Percentiles rank a stretch among this genome's conserved stretches.
phyloP scores from a whole-genome alignment of 176 grass and related monocot species.

The Echinochloa phyllopogon region DNA sequence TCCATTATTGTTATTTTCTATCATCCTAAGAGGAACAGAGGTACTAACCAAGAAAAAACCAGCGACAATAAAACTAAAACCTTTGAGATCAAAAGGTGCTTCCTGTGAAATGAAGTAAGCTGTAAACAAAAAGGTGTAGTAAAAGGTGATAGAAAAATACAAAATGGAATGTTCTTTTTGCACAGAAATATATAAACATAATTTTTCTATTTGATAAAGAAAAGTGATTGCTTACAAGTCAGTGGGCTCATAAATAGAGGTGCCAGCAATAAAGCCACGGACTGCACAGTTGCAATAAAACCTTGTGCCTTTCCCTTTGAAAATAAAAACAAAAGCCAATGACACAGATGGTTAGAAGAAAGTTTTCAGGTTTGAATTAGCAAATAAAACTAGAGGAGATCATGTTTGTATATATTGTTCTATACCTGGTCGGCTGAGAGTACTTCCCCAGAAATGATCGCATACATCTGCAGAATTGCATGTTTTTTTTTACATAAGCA shows the following conservation, averaged over 20 bases:
- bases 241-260: slow-evolving; percentile 77
- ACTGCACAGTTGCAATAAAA: slow-evolving; percentile 55
- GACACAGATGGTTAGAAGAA: neutral
- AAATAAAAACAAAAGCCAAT: neutral
- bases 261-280: slow-evolving; percentile 59
- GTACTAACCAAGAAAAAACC: slow-evolving; percentile 64
- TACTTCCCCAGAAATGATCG: slow-evolving; percentile 68
- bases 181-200: no score
- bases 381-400: neutral
- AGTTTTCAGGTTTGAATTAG: neutral
- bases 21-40: neutral
- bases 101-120: slow-evolving; percentile 77
- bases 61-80: slow-evolving; percentile 72
- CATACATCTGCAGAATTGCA: slow-evolving; percentile 57
- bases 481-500: neutral
- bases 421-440: slow-evolving; percentile 68
- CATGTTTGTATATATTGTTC: neutral
- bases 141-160: neutral
- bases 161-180: no score
- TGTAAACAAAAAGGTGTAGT: slow-evolving; percentile 37
- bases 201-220: neutral
- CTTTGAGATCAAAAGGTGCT: slow-evolving; percentile 66
- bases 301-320: slow-evolving; percentile 76
- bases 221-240: slow-evolving; percentile 57
- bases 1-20: neutral